Percentiles rank a stretch among this genome's conserved stretches.
Evolutionary conservation across 306 rosid species (phyloP).

Genomic region (Pterocarpus macrocarpus): DNA sequence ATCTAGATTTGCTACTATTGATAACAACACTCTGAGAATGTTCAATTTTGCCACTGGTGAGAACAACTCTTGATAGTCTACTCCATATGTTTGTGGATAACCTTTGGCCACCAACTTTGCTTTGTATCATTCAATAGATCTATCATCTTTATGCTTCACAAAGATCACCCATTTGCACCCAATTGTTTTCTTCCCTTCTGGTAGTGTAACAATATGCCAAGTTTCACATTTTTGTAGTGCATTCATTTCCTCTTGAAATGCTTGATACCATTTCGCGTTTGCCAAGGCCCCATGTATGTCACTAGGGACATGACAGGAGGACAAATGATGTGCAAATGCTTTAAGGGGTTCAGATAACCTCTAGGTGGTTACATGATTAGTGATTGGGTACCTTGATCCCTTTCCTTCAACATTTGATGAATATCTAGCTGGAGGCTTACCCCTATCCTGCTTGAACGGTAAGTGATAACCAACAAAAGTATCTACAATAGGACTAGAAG

Average conservation of each 20-base stretch:
- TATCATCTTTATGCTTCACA: background rate
- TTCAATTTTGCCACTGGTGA: background rate
- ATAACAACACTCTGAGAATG: background rate
- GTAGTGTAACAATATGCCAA: background rate
- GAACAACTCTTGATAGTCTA: background rate
- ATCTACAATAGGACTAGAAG: too few species aligned
- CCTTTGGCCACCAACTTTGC: background rate
- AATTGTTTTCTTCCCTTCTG: background rate
- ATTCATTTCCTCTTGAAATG: background rate
- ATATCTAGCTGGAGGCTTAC: background rate
- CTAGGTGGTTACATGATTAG: background rate
- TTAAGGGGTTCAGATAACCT: background rate
- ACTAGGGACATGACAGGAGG: background rate
- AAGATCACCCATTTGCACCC: background rate
- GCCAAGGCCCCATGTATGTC: background rate
- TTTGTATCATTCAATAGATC: background rate
- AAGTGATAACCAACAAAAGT: background rate
- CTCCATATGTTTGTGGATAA: background rate
- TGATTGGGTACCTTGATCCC: background rate
- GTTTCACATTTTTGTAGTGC: background rate
- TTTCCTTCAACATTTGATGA: background rate
- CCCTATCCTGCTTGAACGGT: background rate
- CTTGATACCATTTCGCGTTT: background rate
- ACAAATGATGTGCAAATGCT: background rate
- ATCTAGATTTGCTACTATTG: background rate